Evolutionary conservation across 352 stramenopile species (phyloP).

Genomic region (Phytophthora palmivora): DNA sequence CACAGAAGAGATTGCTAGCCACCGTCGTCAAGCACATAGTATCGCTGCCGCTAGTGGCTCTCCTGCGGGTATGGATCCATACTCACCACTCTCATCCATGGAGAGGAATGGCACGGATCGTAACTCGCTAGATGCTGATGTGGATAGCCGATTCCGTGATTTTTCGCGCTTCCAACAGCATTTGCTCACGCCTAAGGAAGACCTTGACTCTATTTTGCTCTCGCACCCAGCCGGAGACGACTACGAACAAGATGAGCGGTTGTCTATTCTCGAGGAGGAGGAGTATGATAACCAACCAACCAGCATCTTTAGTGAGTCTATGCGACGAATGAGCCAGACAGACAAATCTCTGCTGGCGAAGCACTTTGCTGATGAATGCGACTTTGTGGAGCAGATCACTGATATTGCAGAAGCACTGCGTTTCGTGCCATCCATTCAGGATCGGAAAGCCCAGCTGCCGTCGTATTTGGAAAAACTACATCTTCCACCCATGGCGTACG

Average conservation of each 20-base stretch:
- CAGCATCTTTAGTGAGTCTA: constrained; percentile 73
- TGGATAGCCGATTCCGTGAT: constrained; percentile 80
- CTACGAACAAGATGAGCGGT: constrained; percentile 50
- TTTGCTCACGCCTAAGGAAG: constrained; percentile 77
- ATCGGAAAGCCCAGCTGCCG: constrained; percentile 81
- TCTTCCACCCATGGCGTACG: constrained; percentile 89
- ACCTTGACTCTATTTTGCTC: constrained; percentile 58
- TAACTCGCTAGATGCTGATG: constrained; percentile 47
- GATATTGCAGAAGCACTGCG: constrained; percentile 85
- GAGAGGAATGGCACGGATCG: constrained; percentile 24
- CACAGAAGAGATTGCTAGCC: constrained; percentile 76
- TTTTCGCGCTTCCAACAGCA: constrained; percentile 91
- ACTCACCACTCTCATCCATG: constrained; percentile 47
- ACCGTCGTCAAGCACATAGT: constrained; percentile 62
- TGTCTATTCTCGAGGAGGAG: constrained; percentile 67
- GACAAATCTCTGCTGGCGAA: constrained; percentile 86
- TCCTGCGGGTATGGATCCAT: constrained; percentile 35
- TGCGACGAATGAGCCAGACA: constrained; percentile 76
- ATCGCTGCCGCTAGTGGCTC: constrained; percentile 28
- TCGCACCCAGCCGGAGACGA: constrained; percentile 43
- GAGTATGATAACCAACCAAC: constrained; percentile 76
- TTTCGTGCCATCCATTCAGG: constrained; percentile 81
- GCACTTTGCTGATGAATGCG: constrained; percentile 87
- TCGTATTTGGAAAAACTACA: constrained; percentile 86
- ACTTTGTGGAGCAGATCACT: constrained; percentile 91